These are phyloP conservation scores for Auriculariales sp. DNA, from an alignment of 768 basidiomycete genomes.

Conservation along the genomic window DNA sequence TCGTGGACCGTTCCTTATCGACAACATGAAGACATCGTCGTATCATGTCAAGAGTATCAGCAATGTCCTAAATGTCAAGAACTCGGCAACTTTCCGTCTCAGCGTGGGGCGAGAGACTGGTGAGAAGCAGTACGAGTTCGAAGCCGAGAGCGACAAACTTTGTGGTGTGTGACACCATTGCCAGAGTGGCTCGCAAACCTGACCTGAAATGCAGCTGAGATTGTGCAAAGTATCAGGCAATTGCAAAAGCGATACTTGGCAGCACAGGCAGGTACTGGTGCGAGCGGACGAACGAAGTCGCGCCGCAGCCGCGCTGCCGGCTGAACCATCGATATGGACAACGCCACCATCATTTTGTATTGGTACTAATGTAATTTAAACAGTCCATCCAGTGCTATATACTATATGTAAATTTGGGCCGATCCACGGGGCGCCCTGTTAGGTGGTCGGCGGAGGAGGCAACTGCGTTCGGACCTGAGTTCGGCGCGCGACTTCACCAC, in stretches of 20 bases:
- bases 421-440: too few species aligned
- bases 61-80: constrained; percentile 69
- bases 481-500: too few species aligned
- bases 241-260: constrained; percentile 18
- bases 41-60: constrained; percentile 84
- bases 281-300: neutral
- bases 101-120: constrained; percentile 59
- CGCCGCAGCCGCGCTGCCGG: neutral
- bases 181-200: neutral
- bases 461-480: too few species aligned
- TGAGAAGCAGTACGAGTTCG: constrained; percentile 92
- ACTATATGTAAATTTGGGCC: too few species aligned
- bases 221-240: constrained; percentile 56
- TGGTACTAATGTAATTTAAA: too few species aligned
- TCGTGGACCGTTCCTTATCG: constrained; percentile 53
- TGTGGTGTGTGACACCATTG: constrained; percentile 41
- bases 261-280: neutral
- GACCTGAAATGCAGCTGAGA: constrained; percentile 36
- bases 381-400: too few species aligned
- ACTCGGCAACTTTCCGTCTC: constrained; percentile 72
- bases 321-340: too few species aligned
- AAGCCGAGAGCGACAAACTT: constrained; percentile 73
- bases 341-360: too few species aligned
- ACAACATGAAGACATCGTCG: constrained; percentile 79
- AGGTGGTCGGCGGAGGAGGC: too few species aligned